Evolutionary conservation across 768 basidiomycete genomes (phyloP).

Genomic region (Termitomyces sp.): DNA sequence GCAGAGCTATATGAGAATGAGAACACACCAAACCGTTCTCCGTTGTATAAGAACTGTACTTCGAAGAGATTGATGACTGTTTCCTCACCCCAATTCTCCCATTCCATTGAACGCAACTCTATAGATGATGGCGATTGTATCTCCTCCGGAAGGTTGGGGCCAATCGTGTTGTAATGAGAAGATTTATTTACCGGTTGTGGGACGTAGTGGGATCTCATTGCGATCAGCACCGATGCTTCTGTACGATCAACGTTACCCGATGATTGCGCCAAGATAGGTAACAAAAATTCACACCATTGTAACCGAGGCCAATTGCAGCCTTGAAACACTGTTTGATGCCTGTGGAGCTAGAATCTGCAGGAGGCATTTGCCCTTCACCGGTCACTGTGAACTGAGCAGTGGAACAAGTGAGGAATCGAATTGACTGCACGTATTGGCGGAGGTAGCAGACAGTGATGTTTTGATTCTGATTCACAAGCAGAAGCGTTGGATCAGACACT

Average conservation of each 20-base stretch:
- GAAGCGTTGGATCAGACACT: conserved; percentile 49
- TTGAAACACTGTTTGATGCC: conserved; percentile 46
- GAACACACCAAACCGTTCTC: conserved; percentile 39
- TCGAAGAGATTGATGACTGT: conserved; percentile 58
- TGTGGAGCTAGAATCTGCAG: conserved; percentile 30
- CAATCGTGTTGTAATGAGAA: conserved; percentile 37
- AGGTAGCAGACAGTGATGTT: conserved; percentile 53
- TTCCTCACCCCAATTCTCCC: conserved; percentile 63
- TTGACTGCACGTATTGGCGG: conserved; percentile 38
- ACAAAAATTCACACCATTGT: conserved; percentile 43
- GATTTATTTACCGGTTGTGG: conserved; percentile 30
- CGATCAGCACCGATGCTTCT: conserved; percentile 61
- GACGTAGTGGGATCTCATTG: conserved; percentile 54
- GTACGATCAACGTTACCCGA: conserved; percentile 6
- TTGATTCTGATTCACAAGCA: conserved; percentile 65
- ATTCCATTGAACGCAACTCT: conserved; percentile 31
- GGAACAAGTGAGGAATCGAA: conserved; percentile 49
- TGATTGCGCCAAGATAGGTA: not conserved
- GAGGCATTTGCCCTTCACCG: conserved; percentile 29
- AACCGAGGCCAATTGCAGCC: conserved; percentile 59
- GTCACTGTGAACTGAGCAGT: conserved; percentile 39
- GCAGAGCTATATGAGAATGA: not conserved
- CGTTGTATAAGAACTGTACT: conserved; percentile 50
- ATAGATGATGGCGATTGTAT: conserved; percentile 22
- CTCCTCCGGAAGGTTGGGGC: conserved; percentile 37